Base-by-base conservation (phyloP, 108 stramenopile species). In the Mayamaea pseudoterrestris region DNA sequence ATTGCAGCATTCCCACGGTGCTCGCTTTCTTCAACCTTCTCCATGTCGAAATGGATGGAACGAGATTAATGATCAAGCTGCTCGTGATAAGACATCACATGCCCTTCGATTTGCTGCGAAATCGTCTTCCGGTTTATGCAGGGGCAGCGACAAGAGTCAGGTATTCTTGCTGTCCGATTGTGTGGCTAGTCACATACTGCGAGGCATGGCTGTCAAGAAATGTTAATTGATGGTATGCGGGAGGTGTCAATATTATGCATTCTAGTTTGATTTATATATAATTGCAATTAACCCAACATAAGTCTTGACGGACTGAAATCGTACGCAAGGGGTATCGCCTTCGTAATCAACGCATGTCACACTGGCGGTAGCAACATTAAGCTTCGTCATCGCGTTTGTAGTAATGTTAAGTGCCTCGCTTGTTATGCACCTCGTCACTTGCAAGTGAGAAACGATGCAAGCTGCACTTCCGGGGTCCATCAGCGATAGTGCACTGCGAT, bases 321-420 rank as follows among this genome's bases (percentile, higher is more conserved):
- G 75, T 2, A 92, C n/a, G n/a, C 83, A 22, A 61, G 60, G 37
- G 77, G 68, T 9, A 52, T 57, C n/a, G n/a, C n/a, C n/a, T n/a
- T n/a, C n/a, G 44, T 85, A 88, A 50, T 92, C 90, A 32, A 92
- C 70, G 46, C 83, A 84, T 4, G 82, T 82, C 11, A 92, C 66
- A 20, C 70, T 73, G 28, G 90, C 90, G 8, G 90, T 92, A 30
- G 76, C 79, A 50, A 92, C 62, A 35, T 68, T 66, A 27, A 92
- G 44, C 1, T 61, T 60, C 0, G 71, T 56, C 80, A 92, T 75
- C 53, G 84, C 56, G 20, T 53, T 57, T 8, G 70, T 63, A 20
- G 79, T 74, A 57, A 87, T 66, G 12, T 65, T 78, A 40, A 85
- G 27, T 1, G 85, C 82, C 13, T 92, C 85, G 44, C 66, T 67